These are phyloP conservation scores for Aspergillus intermedius DNA, from an alignment of 2,329 filamentous ascomycete species.

Conservation along the genomic window DNA sequence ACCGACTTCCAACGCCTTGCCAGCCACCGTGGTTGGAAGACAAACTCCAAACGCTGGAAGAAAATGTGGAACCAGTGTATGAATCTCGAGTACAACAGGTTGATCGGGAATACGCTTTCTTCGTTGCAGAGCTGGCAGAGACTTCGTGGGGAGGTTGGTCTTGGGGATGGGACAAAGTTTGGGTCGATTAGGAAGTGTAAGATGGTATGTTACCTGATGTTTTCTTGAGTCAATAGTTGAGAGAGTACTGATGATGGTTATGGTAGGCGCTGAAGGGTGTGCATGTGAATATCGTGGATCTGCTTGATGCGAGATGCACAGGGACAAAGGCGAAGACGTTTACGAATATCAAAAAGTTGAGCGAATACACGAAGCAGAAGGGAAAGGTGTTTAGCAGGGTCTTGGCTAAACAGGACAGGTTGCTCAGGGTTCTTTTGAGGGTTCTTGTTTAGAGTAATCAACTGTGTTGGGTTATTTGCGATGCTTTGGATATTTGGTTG, in stretches of 20 bases:
- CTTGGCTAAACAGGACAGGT: conserved; percentile 15
- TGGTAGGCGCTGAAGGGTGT: conserved; percentile 16
- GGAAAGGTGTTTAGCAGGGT: conserved; percentile 9
- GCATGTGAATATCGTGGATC: conserved; percentile 25
- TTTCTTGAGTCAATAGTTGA: not conserved
- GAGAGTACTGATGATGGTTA: not conserved
- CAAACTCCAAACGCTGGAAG: conserved; percentile 13
- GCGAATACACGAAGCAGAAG: conserved; percentile 10
- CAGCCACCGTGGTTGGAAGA: conserved; percentile 14
- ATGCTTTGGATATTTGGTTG: not conserved
- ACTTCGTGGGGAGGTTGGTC: conserved; percentile 19
- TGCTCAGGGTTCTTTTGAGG: conserved; percentile 15
- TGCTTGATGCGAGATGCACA: conserved; percentile 18
- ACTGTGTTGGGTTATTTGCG: not conserved
- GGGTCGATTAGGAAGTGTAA: conserved; percentile 22
- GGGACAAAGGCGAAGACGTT: conserved; percentile 9
- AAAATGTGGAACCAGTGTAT: conserved; percentile 18
- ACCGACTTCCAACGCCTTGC: conserved; percentile 16
- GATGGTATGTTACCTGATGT: conserved; percentile 11
- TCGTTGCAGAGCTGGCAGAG: conserved; percentile 17
- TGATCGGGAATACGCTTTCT: conserved; percentile 8
- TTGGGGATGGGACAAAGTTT: conserved; percentile 5
- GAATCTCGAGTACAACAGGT: conserved; percentile 12
- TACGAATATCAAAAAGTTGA: conserved; percentile 6
- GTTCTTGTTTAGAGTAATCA: conserved; percentile 4